These are phyloP conservation scores for Coemansia sp. DNA, from an alignment of 192 early-diverging fungal species.

Conservation along the genomic window DNA sequence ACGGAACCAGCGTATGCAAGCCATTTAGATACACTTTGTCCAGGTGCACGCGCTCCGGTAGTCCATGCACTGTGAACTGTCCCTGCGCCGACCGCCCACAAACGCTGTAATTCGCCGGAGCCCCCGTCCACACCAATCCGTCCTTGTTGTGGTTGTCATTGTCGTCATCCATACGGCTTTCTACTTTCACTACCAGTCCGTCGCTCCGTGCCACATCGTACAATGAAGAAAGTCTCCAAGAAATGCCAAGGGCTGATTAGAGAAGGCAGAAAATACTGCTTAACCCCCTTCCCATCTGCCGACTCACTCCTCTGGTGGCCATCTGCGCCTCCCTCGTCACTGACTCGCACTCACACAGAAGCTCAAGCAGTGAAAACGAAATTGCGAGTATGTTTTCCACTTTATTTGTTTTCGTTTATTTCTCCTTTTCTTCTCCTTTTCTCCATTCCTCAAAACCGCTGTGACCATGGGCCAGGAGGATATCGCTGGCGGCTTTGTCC, in stretches of 20 bases:
- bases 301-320: not conserved
- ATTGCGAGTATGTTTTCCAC: too few species aligned
- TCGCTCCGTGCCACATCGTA: not conserved
- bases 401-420: not conserved
- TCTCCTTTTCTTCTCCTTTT: not conserved
- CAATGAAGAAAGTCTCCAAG: not conserved
- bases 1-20: conserved; percentile 42
- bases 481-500: conserved; percentile 51
- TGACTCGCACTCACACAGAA: not conserved
- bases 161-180: not conserved
- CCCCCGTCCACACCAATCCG: not conserved
- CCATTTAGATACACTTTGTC: conserved; percentile 50
- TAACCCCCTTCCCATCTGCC: not conserved
- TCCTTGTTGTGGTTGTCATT: not conserved
- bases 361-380: too few species aligned
- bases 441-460: not conserved
- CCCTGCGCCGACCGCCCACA: conserved; percentile 14
- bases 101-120: conserved; percentile 26
- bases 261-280: not conserved
- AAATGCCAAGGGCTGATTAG: not conserved
- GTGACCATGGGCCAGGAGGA: conserved; percentile 40
- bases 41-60: conserved; percentile 25
- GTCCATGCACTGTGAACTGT: conserved; percentile 39
- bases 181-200: not conserved
- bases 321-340: not conserved